phyloP scores from a whole-genome alignment of 306 rosid species.

The Vigna radiata region DNA sequence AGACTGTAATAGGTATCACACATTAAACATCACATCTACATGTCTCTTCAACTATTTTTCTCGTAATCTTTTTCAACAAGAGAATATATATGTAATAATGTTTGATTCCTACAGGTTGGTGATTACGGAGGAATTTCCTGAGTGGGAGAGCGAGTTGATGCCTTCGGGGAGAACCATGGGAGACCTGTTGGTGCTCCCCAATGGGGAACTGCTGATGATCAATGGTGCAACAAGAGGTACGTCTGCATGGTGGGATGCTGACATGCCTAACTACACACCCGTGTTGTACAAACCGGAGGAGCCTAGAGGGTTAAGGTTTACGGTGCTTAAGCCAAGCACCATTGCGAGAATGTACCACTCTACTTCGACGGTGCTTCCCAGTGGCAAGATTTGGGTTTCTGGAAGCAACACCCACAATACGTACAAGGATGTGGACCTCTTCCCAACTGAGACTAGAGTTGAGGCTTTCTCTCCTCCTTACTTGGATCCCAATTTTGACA shows the following conservation, averaged over 20 bases:
- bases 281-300: constrained; percentile 56
- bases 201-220: constrained; percentile 64
- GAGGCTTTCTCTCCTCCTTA: constrained; percentile 87
- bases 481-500: constrained; percentile 40
- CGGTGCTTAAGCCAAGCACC: constrained; percentile 26
- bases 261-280: constrained; percentile 63
- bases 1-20: constrained; percentile 56
- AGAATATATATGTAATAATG: too few relatives aligned
- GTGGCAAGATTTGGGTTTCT: constrained; percentile 65
- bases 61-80: too few relatives aligned
- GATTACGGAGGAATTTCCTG: constrained; percentile 45
- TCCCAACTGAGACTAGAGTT: constrained; percentile 77
- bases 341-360: constrained; percentile 94
- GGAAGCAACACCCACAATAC: constrained; percentile 77
- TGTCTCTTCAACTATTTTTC: too few relatives aligned
- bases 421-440: constrained; percentile 49
- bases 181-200: constrained; percentile 68
- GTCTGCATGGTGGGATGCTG: constrained; percentile 80
- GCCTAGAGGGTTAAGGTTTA: constrained; percentile 50
- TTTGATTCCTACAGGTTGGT: constrained; percentile 35
- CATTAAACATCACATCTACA: too few relatives aligned
- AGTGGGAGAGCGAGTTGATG: constrained; percentile 65
- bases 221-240: constrained; percentile 80
- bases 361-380: constrained; percentile 63
- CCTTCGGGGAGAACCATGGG: constrained; percentile 83